Percentiles rank a stretch among this genome's conserved stretches.
These are phyloP conservation scores for Paraphaeosphaeria minitans DNA, from an alignment of 2,329 filamentous ascomycete species.

Conservation along the genomic window DNA sequence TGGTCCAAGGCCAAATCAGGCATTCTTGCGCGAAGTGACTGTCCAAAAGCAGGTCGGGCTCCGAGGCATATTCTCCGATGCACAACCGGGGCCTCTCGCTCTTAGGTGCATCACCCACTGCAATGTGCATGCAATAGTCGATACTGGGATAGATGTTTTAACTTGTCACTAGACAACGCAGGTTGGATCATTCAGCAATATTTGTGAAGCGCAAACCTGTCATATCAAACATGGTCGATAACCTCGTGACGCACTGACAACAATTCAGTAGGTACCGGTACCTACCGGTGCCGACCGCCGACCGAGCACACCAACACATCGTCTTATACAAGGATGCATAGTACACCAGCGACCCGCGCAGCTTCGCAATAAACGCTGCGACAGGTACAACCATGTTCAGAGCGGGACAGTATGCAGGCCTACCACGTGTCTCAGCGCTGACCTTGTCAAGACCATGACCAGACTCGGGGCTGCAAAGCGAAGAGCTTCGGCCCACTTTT, in stretches of 20 bases:
- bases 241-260: neutral
- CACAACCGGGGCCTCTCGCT: constrained; percentile 3
- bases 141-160: neutral
- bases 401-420: neutral
- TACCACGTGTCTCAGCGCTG: constrained; percentile 3
- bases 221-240: neutral
- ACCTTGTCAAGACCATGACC: constrained; percentile 6
- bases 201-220: neutral
- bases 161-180: neutral
- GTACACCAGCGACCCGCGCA: neutral
- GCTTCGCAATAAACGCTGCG: neutral
- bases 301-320: neutral
- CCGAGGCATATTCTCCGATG: constrained; percentile 6
- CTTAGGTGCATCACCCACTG: constrained; percentile 6
- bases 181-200: neutral
- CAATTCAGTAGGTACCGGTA: no score
- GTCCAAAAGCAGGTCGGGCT: constrained; percentile 6
- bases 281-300: neutral
- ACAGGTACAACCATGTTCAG: neutral
- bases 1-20: neutral
- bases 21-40: neutral
- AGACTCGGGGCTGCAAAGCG: neutral
- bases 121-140: neutral
- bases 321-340: neutral
- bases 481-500: neutral